These are phyloP conservation scores for Leccinum pellstonianum DNA, from an alignment of 768 basidiomycete species.

Conservation along the genomic window DNA sequence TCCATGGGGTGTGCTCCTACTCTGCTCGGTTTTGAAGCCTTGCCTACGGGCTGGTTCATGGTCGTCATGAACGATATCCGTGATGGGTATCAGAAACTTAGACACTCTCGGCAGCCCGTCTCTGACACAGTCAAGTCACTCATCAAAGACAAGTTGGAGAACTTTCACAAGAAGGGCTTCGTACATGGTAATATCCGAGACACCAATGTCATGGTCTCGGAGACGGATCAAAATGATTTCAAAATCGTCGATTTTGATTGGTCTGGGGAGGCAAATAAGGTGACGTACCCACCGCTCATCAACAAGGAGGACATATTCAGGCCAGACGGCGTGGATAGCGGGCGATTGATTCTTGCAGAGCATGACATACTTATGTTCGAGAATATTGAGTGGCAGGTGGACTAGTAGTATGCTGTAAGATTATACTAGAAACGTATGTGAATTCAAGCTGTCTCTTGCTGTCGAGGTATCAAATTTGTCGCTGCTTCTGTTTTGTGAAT, in stretches of 20 bases:
- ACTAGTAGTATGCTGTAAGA: no score
- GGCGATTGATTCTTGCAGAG: background rate
- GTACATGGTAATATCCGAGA: background rate
- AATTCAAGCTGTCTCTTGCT: no score
- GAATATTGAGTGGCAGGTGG: no score
- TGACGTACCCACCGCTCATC: background rate
- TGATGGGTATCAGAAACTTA: no score
- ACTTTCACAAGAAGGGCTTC: background rate
- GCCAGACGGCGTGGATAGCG: background rate
- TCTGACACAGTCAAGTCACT: background rate
- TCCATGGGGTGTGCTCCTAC: conserved; percentile 25
- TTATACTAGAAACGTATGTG: no score
- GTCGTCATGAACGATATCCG: conserved; percentile 31
- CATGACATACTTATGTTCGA: background rate
- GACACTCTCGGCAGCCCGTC: background rate
- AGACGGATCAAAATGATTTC: background rate
- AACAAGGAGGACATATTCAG: background rate
- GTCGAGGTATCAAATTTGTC: no score
- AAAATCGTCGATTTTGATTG: background rate
- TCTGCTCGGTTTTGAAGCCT: conserved; percentile 23
- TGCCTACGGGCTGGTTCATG: conserved; percentile 33
- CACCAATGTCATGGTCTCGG: background rate
- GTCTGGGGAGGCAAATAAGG: background rate
- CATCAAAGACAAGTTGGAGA: no score
- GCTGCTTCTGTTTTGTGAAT: no score